phyloP scores from a whole-genome alignment of 108 stramenopile species.

The Conticribra weissflogii region DNA sequence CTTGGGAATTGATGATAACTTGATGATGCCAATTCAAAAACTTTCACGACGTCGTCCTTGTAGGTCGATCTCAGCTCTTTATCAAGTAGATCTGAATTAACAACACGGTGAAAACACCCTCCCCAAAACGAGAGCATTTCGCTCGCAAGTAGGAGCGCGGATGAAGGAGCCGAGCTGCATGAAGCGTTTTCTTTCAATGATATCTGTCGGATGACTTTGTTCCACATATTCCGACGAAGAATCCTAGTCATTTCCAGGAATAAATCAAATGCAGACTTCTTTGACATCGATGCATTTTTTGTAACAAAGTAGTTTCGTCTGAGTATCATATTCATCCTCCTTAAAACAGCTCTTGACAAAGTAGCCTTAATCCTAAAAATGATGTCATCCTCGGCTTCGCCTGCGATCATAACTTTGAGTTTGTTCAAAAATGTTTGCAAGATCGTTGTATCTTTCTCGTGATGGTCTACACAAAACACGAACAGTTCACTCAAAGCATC shows the following conservation, averaged over 20 bases:
- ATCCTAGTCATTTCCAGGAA: conserved; percentile 15
- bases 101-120: too few species aligned
- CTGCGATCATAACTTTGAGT: conserved; percentile 6
- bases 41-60: not conserved
- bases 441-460: conserved; percentile 25
- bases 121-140: conserved; percentile 35
- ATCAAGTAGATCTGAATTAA: too few species aligned
- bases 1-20: too few species aligned
- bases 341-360: conserved; percentile 30
- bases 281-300: conserved; percentile 13
- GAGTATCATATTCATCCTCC: conserved; percentile 31
- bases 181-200: conserved; percentile 3
- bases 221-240: conserved; percentile 15
- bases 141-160: conserved; percentile 27
- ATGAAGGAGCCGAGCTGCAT: conserved; percentile 4
- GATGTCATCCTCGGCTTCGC: not conserved
- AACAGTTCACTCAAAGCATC: conserved; percentile 31
- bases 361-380: conserved; percentile 8
- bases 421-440: conserved; percentile 7
- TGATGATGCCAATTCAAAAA: conserved; percentile 17
- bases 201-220: conserved; percentile 11
- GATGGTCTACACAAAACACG: conserved; percentile 32
- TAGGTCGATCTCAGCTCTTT: not conserved
- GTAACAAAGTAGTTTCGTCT: conserved; percentile 26
- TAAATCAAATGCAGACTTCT: conserved; percentile 10